Base-by-base conservation (phyloP, 225 moss, liverwort and hornwort species). In the Straminergon stramineum region DNA sequence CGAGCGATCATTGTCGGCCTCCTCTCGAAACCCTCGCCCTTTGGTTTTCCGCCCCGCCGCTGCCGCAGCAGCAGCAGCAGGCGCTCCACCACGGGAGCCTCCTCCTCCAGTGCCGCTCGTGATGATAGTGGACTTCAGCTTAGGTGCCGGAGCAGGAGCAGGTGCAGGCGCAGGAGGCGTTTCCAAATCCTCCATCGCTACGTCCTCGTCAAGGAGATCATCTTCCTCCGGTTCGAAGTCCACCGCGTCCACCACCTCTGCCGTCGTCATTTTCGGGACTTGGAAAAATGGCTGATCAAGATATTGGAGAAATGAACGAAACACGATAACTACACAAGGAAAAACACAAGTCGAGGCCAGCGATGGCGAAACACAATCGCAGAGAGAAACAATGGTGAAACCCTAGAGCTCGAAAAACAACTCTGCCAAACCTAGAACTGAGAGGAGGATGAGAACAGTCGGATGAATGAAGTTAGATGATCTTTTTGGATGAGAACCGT, bases 171-270 rank as follows among this genome's bases (percentile, higher is more conserved):
- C 91, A 9, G 96, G 94, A 51, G 92, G 86, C 65, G 94, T 89
- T 28, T 96, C 96, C 13, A 95, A 77, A 32, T 99, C 99, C 90
- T 99, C 97, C 99, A 99, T 96, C 11, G 95, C 91, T 67, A 97
- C 95, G 91, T 99, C 99, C 86, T 98, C 98, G 88, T 97, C 97
- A 51, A 99, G 89, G 63, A 99, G 93, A 88, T 99, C 99, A 88
- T 99, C 99, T n/a, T 99, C 99, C 91, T 99, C 98, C 41, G 98
- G 97, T 91, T 99, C 99, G 76, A 97, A 97, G 93, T 99, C 99
- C 89, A 99, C 99, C 39, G 97, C 98, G 48, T 99, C 98, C 18
- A 97, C 98, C 19, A 97, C 98, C 89, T 99, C 99, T 51, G 94
- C 95, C 74, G 96, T 95, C 82, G 99, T 95, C 97, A 97, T 99